Evolutionary conservation across 345 rosid genomes (phyloP).

Genomic region (Euphorbia tirucalli): DNA sequence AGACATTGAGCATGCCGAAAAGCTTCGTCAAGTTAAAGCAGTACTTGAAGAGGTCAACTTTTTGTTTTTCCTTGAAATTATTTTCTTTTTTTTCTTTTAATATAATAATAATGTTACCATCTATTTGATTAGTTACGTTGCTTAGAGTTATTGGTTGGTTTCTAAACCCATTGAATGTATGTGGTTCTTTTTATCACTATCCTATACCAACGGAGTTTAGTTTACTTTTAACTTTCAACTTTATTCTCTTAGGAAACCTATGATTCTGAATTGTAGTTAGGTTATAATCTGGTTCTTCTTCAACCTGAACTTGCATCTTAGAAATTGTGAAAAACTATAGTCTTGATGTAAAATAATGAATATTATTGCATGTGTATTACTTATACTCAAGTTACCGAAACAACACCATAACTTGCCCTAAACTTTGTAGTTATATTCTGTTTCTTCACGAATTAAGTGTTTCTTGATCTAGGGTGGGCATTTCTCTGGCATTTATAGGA

Average conservation of each 20-base stretch:
- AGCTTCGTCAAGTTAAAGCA: conserved; percentile 98
- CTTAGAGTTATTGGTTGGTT: not conserved
- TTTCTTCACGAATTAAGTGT: conserved; percentile 3
- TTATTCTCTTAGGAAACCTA: not conserved
- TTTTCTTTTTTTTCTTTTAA: not conserved
- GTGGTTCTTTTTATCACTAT: not conserved
- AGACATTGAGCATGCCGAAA: conserved; percentile 97
- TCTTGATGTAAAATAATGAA: not conserved
- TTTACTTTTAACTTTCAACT: not conserved
- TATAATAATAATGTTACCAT: too few relatives aligned
- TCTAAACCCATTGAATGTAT: not conserved
- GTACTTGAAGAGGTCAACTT: conserved; percentile 91
- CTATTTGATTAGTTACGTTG: not conserved
- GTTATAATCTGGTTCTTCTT: not conserved
- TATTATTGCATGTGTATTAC: not conserved
- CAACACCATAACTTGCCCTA: not conserved
- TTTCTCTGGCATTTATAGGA: conserved; percentile 97
- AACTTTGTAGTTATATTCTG: conserved; percentile 3
- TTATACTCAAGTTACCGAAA: not conserved
- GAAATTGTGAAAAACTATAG: not conserved
- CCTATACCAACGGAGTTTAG: not conserved
- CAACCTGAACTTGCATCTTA: not conserved
- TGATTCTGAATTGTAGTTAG: not conserved
- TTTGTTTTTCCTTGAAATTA: conserved; percentile 8
- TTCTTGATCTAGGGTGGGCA: conserved; percentile 80